Percentiles rank a stretch among this genome's conserved stretches.
phyloP scores from a whole-genome alignment of 1,139 yeast species.

The Spathaspora sp. region DNA sequence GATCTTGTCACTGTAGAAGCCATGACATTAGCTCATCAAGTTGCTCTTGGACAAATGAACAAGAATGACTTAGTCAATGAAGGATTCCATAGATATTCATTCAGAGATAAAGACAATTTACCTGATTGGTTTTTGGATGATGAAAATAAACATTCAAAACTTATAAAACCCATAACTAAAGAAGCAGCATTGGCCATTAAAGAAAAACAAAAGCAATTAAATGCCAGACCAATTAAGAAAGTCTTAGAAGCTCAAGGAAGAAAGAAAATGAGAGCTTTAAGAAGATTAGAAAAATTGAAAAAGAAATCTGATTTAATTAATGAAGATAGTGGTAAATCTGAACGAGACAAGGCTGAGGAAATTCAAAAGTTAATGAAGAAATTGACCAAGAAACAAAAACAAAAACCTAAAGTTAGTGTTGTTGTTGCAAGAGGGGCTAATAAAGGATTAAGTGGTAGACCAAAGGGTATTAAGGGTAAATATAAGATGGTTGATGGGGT shows the following conservation, averaged over 20 bases:
- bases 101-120: conserved; percentile 84
- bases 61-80: conserved; percentile 86
- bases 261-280: conserved; percentile 90
- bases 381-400: conserved; percentile 71
- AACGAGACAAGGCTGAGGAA: conserved; percentile 92
- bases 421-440: conserved; percentile 90
- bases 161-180: conserved; percentile 88
- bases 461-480: conserved; percentile 94
- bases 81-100: conserved; percentile 87
- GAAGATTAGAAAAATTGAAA: conserved; percentile 84
- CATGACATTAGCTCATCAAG: conserved; percentile 96
- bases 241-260: conserved; percentile 96
- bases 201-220: conserved; percentile 84
- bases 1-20: conserved; percentile 94
- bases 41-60: conserved; percentile 84
- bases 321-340: conserved; percentile 84
- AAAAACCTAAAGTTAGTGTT: conserved; percentile 79
- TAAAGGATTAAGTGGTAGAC: conserved; percentile 90
- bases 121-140: conserved; percentile 98
- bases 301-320: conserved; percentile 92
- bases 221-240: conserved; percentile 97
- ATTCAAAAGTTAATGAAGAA: conserved; percentile 83
- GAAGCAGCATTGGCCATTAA: conserved; percentile 93
- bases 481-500: conserved; percentile 99
- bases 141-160: conserved; percentile 81